Base-by-base conservation (phyloP, 2,329 filamentous ascomycete genomes). In the Phialophora verrucosa region DNA sequence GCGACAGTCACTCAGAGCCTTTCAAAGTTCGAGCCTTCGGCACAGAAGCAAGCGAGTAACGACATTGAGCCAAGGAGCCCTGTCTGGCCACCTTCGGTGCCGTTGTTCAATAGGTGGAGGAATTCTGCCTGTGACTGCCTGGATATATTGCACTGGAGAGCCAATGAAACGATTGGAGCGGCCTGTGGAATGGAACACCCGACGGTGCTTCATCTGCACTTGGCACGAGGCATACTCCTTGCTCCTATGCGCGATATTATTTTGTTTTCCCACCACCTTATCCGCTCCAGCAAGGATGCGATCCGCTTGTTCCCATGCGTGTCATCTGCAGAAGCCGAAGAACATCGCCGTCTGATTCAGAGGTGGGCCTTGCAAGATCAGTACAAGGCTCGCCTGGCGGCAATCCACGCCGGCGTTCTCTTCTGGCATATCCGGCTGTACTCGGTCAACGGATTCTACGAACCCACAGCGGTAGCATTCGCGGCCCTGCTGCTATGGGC, bases 111-210 rank as follows among this genome's bases (percentile, higher is more conserved):
- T 0, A 82, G 80, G 61, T 80, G 78, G 78, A 75, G 78, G 35
- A 80, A 80, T 64, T 77, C 76, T 62, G 76, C 78, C 12, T 79
- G 78, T 42, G 78, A 80, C 64, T 79, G 77, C 53, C 69, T 87
- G 3, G 85, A 87, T 65, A 80, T 86, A 1, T 76, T 87, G 1
- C 85, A 87, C 69, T 87, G 85, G 85, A 79, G 80, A n/a, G 85
- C 85, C 4, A 86, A 86, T 68, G 81, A 79, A 42, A 80, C 79
- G 0, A 81, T 84, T 25, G 82, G 82, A 10, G 78, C 79, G 47
- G 75, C 79, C 1, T 76, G 78, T 1, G 85, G 84, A 0, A 76
- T 82, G 8, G 85, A 87, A 65, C 84, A 85, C 63, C 80, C 84
- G 2, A 85, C 82, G 1, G 79, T 87, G 0, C 72, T 86, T 10